Conservation (phyloP, 129 eudicot species). For the Logfia minima region DNA sequence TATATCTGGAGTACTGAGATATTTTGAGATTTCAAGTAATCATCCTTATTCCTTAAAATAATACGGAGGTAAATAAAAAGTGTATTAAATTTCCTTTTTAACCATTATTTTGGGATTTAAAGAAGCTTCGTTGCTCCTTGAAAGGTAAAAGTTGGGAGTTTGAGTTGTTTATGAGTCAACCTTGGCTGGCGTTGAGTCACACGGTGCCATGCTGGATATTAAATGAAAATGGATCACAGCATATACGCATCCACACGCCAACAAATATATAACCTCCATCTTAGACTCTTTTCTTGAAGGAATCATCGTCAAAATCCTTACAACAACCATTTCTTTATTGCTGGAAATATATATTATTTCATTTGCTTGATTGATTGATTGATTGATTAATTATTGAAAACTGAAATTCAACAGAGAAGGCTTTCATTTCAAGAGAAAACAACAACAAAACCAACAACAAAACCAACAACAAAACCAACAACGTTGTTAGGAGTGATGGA, state of each 20-base stretch:
- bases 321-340: neutral
- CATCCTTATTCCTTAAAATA: no score
- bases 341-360: neutral
- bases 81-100: no score
- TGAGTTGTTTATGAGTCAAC: neutral
- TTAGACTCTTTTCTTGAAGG: no score
- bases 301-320: no score
- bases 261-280: neutral
- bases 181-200: conserved; percentile 24
- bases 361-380: no score
- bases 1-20: no score
- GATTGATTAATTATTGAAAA: neutral
- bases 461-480: neutral
- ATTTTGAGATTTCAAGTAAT: no score
- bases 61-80: no score
- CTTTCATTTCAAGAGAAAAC: neutral
- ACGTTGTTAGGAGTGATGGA: conserved; percentile 45
- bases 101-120: no score
- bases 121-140: no score
- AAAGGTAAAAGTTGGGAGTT: no score
- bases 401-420: neutral
- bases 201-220: neutral
- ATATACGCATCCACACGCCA: neutral
- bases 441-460: conserved; percentile 7
- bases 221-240: neutral